Base-by-base conservation (phyloP, 164 flowering plant genomes). In the Magnolia kwangsiensis region DNA sequence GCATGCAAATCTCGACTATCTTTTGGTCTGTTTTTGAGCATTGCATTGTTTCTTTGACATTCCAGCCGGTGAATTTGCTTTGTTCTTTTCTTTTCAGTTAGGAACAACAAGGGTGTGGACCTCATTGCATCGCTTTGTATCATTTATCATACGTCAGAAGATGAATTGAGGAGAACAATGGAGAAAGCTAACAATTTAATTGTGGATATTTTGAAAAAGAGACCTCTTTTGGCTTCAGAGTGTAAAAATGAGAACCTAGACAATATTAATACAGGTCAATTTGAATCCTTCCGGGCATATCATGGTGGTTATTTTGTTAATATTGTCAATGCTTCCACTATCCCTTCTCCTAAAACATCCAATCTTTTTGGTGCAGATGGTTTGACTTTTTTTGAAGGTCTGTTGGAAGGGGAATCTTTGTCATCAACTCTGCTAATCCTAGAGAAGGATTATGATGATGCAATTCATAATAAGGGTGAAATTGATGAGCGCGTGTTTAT, bases 401-500 rank as follows among this genome's bases (percentile, higher is more conserved):
- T 96, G 70, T 79, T 96, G 92, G 92, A 91, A 37, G 90, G 87
- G 66, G 78, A 89, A 59, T 89, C 91, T 55, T 82, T 96, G 55
- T 74, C 90, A 66, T 76, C 88, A 69, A 89, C 84, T 84, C 73
- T 94, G 75, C 76, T 51, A 24, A 83, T 81, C 75, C 80, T 96
- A 73, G 99, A 96, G 75, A 90, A 87, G 72, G 96, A 96, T 81
- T 92, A 96, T 81, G 86, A 86, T 67, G 88, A 85, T 83, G 93
- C 95, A 29, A 84, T 87, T 75, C 82, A 76, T 64, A 86, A 83
- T 51, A 92, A 86, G 77, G 90, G 87, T 87, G 97, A 91, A 68
- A 79, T 96, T 75, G 99, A 96, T 86, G 99, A 92, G 85, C 91
- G 93, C 76, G 80, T 91, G 14, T 92, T 94, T 78, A 77, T 90